Base-by-base conservation (phyloP, 495 filamentous ascomycete species). In the Penicillium salamii region DNA sequence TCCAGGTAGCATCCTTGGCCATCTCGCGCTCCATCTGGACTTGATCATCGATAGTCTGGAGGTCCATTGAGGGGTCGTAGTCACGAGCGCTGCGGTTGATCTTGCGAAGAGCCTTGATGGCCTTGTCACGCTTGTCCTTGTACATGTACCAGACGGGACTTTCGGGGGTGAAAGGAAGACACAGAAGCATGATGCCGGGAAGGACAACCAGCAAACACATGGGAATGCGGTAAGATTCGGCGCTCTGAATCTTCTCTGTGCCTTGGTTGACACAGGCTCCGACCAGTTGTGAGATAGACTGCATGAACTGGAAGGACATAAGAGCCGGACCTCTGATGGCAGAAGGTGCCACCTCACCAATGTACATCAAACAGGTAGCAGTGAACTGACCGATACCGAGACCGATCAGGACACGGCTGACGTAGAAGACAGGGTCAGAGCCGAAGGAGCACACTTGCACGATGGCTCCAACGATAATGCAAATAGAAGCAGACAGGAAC, bases 261-360 rank as follows among this genome's bases (percentile, higher is more conserved):
- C 68, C 66, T 50, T 69, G 62, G 12, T 57, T 63, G 54, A 69
- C 53, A 35, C 65, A 54, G 9, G 66, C 49, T 2, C 49, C 68
- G 47, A 67, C 63, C 7, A 69, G 55, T 28, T 69, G 66, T 2
- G 66, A 63, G 56, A 50, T 54, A 19, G 64, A 66, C 45, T 68
- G 68, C 43, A 71, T 55, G 46, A 69, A 68, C 43, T 71, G 68
- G 49, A 62, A 70, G 42, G 52, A 63, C 60, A 66, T 66, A 33
- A 71, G 55, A 3, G 65, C 62, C 2, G 66, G 66, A 31, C 68
- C 63, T n/a, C 66, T 55, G 46, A 71, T 65, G 1, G 51, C 57
- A 4, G 53, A 34, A 1, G 68, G 64, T 4, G 68, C 66, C 1
- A 71, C 59, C 46, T 71, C 66, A 19, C 66, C 65, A 42, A 71